Evolutionary conservation across 139 green algal genomes (phyloP), one percentile per base, ranked within the genome.

Genomic region (Asterochloris erici): DNA sequence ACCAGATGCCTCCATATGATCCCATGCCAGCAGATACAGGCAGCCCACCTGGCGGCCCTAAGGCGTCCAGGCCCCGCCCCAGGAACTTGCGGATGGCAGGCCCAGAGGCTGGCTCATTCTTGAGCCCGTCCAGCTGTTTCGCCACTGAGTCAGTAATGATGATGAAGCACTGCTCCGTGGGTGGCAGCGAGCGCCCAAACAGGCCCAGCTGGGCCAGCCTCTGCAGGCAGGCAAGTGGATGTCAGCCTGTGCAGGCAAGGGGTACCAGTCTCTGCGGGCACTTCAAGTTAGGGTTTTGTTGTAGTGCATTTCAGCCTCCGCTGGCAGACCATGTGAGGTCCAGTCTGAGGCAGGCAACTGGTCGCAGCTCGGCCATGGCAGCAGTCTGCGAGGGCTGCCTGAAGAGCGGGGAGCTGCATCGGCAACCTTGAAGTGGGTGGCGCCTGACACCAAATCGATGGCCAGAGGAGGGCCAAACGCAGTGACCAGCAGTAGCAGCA

Each of bases 41-140:
- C 79, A 82, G 24, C 81, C 28, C 73, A 92, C 90, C 90, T 74
- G 89, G 88, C 9, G 92, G 92, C 24, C 93, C 93, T 11, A 81
- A 88, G n/a, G 86, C 81, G 69, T 96, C 93, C 61, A 96, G 84
- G 60, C 90, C 92, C 60, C 90, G 81, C 21, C 81, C 83, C 78
- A 95, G 78, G 76, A 88, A 92, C 75, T 80, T 80, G 12, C 88
- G 75, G 27, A 91, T 74, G 0, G 85, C 81, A 9, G 62, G 64
- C 0, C 78, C 78, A 12, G 82, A 64, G 9, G 68, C 85, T 0
- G 81, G 63, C 1, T 91, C 83, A 29, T 87, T 83, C 85, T 96
- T 96, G 54, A 95, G 86, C 9, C 87, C 91, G 64, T 96, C 93
- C 80, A 96, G 88, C 88, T 96, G 93, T 84, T 92, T 94, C 81